Percentiles rank a stretch among this genome's conserved stretches.
These are phyloP conservation scores for Castanospermum australe DNA, from an alignment of 306 rosid species.

Conservation along the genomic window DNA sequence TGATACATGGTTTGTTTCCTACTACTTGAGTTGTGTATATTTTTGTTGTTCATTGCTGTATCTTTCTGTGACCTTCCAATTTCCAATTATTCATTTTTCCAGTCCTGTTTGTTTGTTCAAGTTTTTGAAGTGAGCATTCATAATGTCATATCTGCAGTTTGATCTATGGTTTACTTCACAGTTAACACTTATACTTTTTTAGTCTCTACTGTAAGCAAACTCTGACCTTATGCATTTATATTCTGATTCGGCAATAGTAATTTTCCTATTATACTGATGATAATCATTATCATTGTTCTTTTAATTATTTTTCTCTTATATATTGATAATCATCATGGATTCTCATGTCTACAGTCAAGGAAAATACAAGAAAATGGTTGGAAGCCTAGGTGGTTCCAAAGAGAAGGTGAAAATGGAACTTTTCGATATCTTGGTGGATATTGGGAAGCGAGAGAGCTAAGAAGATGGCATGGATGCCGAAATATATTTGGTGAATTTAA, in stretches of 20 bases:
- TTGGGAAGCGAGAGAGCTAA: slow-evolving; percentile 78
- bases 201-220: too few relatives aligned
- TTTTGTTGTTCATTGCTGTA: background rate
- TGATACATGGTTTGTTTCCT: background rate
- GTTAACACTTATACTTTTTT: too few relatives aligned
- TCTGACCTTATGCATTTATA: too few relatives aligned
- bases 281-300: background rate
- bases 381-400: slow-evolving; percentile 87
- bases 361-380: slow-evolving; percentile 97
- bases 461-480: slow-evolving; percentile 84
- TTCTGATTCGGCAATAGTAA: too few relatives aligned
- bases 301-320: background rate
- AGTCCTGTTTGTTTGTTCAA: too few relatives aligned
- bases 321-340: background rate
- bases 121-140: too few relatives aligned
- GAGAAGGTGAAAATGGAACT: slow-evolving; percentile 66
- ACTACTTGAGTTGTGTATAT: too few relatives aligned
- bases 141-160: too few relatives aligned
- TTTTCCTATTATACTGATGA: background rate
- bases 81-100: too few relatives aligned
- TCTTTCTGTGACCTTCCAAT: too few relatives aligned
- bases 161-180: too few relatives aligned
- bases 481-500: slow-evolving; percentile 76
- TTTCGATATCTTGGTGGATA: slow-evolving; percentile 78
- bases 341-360: slow-evolving; percentile 59